phyloP scores from a whole-genome alignment of 2,329 filamentous ascomycete genomes.

The Neonectria punicea region DNA sequence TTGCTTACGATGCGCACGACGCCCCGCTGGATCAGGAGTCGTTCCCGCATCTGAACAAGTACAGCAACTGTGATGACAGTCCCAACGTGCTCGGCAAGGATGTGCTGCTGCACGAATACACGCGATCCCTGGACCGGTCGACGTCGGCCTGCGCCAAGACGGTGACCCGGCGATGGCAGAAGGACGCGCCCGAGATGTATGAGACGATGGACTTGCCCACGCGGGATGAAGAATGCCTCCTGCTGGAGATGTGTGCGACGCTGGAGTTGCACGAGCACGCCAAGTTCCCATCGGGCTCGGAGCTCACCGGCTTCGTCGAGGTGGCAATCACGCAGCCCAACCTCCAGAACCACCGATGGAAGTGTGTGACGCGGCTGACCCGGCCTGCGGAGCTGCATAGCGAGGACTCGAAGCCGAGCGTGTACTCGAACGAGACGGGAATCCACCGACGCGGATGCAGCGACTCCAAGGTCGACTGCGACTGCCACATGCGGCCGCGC shows the following conservation, averaged over 20 bases:
- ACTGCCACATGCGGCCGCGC: conserved; percentile 60
- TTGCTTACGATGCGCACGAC: conserved; percentile 57
- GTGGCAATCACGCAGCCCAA: conserved; percentile 65
- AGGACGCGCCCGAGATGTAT: conserved; percentile 66
- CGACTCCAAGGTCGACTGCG: conserved; percentile 58
- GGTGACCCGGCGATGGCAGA: conserved; percentile 66
- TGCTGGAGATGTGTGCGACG: conserved; percentile 71
- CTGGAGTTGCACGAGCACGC: conserved; percentile 68
- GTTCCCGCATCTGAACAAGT: conserved; percentile 67
- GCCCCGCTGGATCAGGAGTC: conserved; percentile 55
- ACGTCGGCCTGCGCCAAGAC: conserved; percentile 66
- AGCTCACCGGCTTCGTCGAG: conserved; percentile 69
- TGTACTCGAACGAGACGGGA: conserved; percentile 62
- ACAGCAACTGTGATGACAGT: conserved; percentile 63
- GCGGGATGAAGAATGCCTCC: conserved; percentile 63
- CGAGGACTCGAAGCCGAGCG: conserved; percentile 55
- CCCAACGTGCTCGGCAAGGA: conserved; percentile 62
- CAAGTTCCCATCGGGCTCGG: conserved; percentile 68
- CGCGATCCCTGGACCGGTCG: conserved; percentile 62
- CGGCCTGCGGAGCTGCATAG: conserved; percentile 66
- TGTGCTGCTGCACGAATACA: conserved; percentile 69
- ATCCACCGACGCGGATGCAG: conserved; percentile 65
- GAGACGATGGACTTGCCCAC: conserved; percentile 61
- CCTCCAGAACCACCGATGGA: conserved; percentile 68
- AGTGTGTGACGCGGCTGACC: conserved; percentile 67